Evolutionary conservation across 805 yeast genomes (phyloP), one percentile per base, ranked within the genome.

Genomic region (Wickerhamiella lipophila): DNA sequence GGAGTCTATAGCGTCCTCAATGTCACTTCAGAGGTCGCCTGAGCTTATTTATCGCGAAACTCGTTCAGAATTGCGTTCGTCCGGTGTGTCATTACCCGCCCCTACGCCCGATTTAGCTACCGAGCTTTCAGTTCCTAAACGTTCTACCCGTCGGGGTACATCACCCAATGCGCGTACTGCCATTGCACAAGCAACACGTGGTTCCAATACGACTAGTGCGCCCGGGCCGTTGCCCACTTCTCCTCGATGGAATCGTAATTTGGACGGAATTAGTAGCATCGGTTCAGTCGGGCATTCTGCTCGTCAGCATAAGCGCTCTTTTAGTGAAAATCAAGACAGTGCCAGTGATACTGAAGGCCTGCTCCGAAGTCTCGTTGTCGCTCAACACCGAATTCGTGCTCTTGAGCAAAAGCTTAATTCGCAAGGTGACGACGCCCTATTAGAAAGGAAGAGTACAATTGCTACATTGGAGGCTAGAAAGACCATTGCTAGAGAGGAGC

Each of bases 401-500:
- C 55, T 62, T 13, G 65, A 62, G 49, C 21, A 52, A 15, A 49
- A 46, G 22, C 48, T 60, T 22, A 36, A 29, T 15, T 7, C 26
- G 6, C 42, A 35, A 39, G 27, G 30, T n/a, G 16, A 19, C 3
- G 38, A 50, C 56, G 55, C 46, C 19, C 49, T 56, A 27, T 50
- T 52, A 30, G 63, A 61, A 47, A 62, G 61, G 46, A 55, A 62
- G 23, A 50, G 51, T 52, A 59, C 62, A 1, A 67, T 75, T 26
- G 64, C 68, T 2, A 60, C 56, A 4, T 61, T 68, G 29, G 66
- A 65, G n/a, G 60, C 63, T 5, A 52, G 55, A 26, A 55, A 58
- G n/a, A 59, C 59, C 22, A 53, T 62, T 2, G 58, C 62, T 3
- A 57, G 60, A 29, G 55, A 64, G n/a, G 77, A 72, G 52, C 61